Base-by-base conservation (phyloP, 148 eudicot genomes). In the Rhododendron ovatum region DNA sequence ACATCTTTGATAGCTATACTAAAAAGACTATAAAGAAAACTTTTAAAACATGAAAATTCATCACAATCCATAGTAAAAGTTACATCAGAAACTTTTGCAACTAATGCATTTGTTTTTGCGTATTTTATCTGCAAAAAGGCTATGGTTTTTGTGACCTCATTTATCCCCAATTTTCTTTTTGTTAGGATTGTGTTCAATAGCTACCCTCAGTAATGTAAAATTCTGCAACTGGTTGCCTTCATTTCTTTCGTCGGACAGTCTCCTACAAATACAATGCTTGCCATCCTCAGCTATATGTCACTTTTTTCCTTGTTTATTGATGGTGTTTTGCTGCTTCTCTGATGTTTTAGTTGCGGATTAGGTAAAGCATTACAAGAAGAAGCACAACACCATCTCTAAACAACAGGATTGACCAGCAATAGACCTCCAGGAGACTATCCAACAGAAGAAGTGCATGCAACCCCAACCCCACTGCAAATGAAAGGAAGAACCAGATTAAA, bases 381-480 rank as follows among this genome's bases (percentile, higher is more conserved):
- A 75, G 24, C 48, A 87, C 30, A 71, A 41, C 47, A 78, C 57
- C 37, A 67, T 65, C 73, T 41, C 22, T 45, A 1, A 77, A 43
- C 53, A 28, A 81, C 63, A 86, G 84, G 37, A 77, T 43, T 51
- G 77, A 14, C 24, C 24, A 77, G 20, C 84, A 76, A 48, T 20
- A 28, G 61, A 86, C 53, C 28, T 76, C 50, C 9, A 41, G 47
- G 80, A 39, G 47, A 74, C 41, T 39, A 76, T 76, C 45, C 47
- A 20, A 39, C 48, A 76, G 5, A 39, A 86, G 18, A 43, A 41
- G 17, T n/a, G 59, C 61, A 45, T 37, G 74, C 14, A 82, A 17
- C 95, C 96, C 93, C 93, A 74, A 35, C 14, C 20, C 74, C 48
- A 5, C 37, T 35, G 35, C 20, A 65, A 51, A 73, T n/a, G 17